Evolutionary conservation across 306 rosid species (phyloP).

Genomic region (Senna tora): DNA sequence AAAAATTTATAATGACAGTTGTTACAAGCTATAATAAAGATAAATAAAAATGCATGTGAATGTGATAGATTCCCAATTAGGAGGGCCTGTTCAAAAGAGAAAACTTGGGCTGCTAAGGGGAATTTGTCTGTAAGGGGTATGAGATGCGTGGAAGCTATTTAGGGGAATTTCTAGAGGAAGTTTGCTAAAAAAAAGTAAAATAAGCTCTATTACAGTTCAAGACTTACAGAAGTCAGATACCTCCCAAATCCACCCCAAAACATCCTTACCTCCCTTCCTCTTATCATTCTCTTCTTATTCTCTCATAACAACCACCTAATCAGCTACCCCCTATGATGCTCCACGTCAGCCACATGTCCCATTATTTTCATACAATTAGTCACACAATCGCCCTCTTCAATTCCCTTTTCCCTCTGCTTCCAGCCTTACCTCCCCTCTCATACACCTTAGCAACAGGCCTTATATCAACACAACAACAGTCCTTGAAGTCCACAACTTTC

Average conservation of each 20-base stretch:
- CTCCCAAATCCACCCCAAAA: neutral
- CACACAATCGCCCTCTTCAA: neutral
- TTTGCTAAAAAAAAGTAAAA: neutral
- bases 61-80: neutral
- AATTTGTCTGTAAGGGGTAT: neutral
- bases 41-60: neutral
- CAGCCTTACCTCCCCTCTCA: conserved; percentile 2
- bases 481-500: conserved; percentile 27
- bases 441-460: conserved; percentile 5
- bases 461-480: conserved; percentile 23
- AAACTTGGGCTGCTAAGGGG: neutral
- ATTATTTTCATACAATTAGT: neutral
- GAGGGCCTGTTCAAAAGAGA: neutral
- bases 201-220: neutral
- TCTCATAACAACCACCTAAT: neutral
- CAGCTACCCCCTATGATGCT: neutral
- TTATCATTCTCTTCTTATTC: neutral
- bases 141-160: neutral
- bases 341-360: neutral
- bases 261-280: neutral
- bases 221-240: neutral
- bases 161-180: neutral
- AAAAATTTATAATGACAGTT: conserved; percentile 41
- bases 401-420: neutral
- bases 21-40: conserved; percentile 6